Base-by-base conservation (phyloP, 2,329 filamentous ascomycete species). In the Fusarium sp. region DNA sequence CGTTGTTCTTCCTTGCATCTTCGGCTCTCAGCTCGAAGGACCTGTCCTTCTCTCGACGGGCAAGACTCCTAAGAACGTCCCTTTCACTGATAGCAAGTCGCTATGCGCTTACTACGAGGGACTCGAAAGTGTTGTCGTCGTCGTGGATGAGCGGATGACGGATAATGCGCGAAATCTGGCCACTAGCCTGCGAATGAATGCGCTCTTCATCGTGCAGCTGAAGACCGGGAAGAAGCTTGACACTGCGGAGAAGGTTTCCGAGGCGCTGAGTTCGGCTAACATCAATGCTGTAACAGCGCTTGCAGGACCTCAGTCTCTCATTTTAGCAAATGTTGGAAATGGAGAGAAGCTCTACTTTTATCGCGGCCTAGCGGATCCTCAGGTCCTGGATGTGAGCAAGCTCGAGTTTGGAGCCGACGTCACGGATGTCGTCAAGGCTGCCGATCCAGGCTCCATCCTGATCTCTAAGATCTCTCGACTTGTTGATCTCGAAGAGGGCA, bases 101-200 rank as follows among this genome's bases (percentile, higher is more conserved):
- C 11, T 65, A 1, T 49, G 61, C 5, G 8, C 42, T 16, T 65
- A 65, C 7, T 65, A 65, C 2, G 25, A 65, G 0, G 25, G 41
- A 1, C 11, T 65, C 0, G 62, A 65, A 3, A 60, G 25, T 6
- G n/a, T 65, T 7, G 30, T 16, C 0, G 61, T 65, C 2, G 25
- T 65, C 0, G 61, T 65, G 0, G 54, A 65, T 9, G 61, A 65
- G 9, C 30, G 37, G 6, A 65, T 65, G 61, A 65, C 62, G 0
- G 62, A 65, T 2, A 65, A 65, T 30, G 61, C 62, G 9, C 61
- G 62, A 14, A 65, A 65, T 11, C 7, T 65, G n/a, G 46, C 62
- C 2, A 28, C 61, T 0, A 14, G 43, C 2, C 6, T 54, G 1
- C 13, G 61, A 19, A 19, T 65, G 3, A 65, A 65, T 13, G 62